Conservation (phyloP, 2,329 filamentous ascomycete species). For the Lachnellula occidentalis region DNA sequence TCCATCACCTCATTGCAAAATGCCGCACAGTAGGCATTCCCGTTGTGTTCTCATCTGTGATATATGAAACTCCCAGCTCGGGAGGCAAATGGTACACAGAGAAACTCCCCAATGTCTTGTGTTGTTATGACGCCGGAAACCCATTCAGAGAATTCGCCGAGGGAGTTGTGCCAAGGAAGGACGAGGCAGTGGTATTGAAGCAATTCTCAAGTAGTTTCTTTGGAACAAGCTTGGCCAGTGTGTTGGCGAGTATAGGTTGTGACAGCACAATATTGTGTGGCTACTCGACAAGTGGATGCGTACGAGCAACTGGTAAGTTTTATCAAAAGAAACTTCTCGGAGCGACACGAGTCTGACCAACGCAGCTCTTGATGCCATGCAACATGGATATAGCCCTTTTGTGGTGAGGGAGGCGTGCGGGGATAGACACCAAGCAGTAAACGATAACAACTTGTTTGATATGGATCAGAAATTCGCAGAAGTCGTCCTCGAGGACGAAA, state of each 20-base stretch:
- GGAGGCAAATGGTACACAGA: constrained; percentile 12
- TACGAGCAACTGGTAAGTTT: constrained; percentile 33
- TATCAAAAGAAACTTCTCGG: not conserved
- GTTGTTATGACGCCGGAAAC: constrained; percentile 11
- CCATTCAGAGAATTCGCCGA: constrained; percentile 9
- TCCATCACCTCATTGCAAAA: constrained; percentile 6
- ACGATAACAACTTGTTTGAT: constrained; percentile 42
- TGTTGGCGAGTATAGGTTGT: constrained; percentile 34
- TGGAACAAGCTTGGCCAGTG: constrained; percentile 38
- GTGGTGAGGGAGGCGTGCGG: constrained; percentile 41
- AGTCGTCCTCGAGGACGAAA: constrained; percentile 34
- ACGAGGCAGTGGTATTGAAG: constrained; percentile 37
- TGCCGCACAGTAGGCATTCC: constrained; percentile 2
- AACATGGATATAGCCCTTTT: constrained; percentile 38
- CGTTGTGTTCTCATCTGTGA: constrained; percentile 9
- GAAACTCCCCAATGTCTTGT: constrained; percentile 10
- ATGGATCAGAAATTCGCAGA: constrained; percentile 43
- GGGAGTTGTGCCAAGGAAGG: constrained; percentile 4
- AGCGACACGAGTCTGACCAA: not conserved
- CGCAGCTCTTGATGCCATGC: constrained; percentile 38
- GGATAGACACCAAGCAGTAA: constrained; percentile 39
- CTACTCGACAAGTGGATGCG: constrained; percentile 43
- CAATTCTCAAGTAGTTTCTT: constrained; percentile 42
- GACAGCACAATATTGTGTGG: constrained; percentile 42
- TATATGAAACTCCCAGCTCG: constrained; percentile 6